Percentiles rank a stretch among this genome's conserved stretches.
phyloP scores from a whole-genome alignment of 768 basidiomycete genomes.

The Kwoniella mangroviensis region DNA sequence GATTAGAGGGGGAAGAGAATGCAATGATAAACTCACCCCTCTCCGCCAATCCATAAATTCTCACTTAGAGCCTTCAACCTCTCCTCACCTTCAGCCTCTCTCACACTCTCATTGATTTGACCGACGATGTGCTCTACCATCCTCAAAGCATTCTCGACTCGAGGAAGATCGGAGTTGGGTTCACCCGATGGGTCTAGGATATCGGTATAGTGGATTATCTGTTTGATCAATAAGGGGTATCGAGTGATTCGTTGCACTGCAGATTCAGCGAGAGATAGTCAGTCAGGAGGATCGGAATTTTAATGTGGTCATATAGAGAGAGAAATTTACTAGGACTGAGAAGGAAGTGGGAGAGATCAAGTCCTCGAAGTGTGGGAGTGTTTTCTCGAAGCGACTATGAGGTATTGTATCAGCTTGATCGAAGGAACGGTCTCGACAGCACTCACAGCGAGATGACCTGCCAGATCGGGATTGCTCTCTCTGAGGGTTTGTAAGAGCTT shows the following conservation, averaged over 20 bases:
- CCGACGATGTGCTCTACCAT: constrained; percentile 74
- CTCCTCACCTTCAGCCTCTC: constrained; percentile 78
- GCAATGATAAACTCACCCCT: constrained; percentile 65
- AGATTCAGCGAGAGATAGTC: no score
- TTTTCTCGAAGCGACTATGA: constrained; percentile 74
- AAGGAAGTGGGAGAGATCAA: constrained; percentile 88
- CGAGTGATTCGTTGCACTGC: constrained; percentile 93
- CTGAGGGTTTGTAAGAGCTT: constrained; percentile 75
- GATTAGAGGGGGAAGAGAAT: no score
- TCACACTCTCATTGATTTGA: constrained; percentile 85
- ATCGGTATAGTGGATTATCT: constrained; percentile 12
- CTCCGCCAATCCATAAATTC: constrained; percentile 77
- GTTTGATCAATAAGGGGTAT: constrained; percentile 79
- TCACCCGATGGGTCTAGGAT: not conserved
- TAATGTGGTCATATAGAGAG: not conserved
- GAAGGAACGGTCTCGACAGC: not conserved
- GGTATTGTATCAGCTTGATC: not conserved
- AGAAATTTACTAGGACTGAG: constrained; percentile 77
- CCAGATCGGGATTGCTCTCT: constrained; percentile 70
- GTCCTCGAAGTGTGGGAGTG: constrained; percentile 70
- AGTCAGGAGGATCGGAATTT: no score
- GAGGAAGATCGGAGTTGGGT: constrained; percentile 65
- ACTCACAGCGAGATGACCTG: constrained; percentile 70
- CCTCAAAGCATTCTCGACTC: constrained; percentile 65
- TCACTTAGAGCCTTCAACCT: constrained; percentile 76